Conservation (phyloP, 179 eudicot species). For the Carnegiea gigantea region DNA sequence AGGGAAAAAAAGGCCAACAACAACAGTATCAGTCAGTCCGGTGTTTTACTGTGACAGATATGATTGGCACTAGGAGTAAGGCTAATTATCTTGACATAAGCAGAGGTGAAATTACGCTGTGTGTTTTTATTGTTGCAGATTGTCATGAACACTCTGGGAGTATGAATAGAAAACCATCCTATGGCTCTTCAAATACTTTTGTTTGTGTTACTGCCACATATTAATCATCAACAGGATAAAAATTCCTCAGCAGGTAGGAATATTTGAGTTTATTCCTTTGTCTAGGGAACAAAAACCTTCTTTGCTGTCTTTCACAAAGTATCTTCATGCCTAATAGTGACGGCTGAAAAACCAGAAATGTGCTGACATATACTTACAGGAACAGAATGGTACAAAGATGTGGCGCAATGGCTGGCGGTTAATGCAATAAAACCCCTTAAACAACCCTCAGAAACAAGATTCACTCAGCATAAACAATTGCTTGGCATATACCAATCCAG, state of each 20-base stretch:
- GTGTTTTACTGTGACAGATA: too few relatives aligned
- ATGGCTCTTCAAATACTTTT: background rate
- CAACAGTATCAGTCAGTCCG: background rate
- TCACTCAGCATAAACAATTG: slow-evolving; percentile 29
- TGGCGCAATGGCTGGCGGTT: slow-evolving; percentile 17
- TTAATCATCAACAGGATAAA: background rate
- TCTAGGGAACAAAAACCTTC: background rate
- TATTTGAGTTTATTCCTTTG: too few relatives aligned
- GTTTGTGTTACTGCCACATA: background rate
- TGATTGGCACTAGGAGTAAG: too few relatives aligned
- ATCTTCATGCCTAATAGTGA: slow-evolving; percentile 5
- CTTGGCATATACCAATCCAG: slow-evolving; percentile 33
- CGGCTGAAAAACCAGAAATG: background rate
- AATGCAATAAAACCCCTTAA: slow-evolving; percentile 16
- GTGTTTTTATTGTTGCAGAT: background rate
- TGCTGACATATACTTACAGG: slow-evolving; percentile 11
- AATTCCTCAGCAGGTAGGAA: background rate
- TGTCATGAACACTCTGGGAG: background rate
- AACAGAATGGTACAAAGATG: slow-evolving; percentile 5
- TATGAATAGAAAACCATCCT: background rate
- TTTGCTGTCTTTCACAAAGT: slow-evolving; percentile 5
- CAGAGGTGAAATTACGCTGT: too few relatives aligned
- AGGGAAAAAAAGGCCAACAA: too few relatives aligned
- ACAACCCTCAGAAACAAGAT: slow-evolving; percentile 24
- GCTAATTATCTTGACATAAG: too few relatives aligned